These are phyloP conservation scores for Fagopyrum esculentum DNA, from an alignment of 148 eudicot genomes.

Conservation along the genomic window DNA sequence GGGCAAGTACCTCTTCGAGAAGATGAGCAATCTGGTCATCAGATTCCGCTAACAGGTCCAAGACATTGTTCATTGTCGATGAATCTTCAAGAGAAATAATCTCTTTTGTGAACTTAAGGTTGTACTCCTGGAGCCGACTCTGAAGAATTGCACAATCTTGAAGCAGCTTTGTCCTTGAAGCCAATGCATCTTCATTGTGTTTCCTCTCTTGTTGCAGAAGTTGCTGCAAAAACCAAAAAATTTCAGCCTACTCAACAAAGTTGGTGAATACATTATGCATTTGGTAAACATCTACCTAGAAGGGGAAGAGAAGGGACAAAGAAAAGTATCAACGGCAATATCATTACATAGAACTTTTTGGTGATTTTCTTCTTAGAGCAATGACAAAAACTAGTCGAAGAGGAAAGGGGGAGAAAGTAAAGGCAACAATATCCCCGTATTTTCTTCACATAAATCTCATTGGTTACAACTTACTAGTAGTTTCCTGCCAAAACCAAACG, in stretches of 20 bases:
- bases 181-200: slow-evolving; percentile 23
- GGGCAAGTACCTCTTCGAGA: slow-evolving; percentile 47
- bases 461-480: neutral
- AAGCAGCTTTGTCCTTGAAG: slow-evolving; percentile 51
- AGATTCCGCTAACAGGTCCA: slow-evolving; percentile 46
- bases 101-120: slow-evolving; percentile 31
- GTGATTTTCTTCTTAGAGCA: neutral
- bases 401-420: neutral
- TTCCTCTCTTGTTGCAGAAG: slow-evolving; percentile 48
- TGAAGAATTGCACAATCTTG: slow-evolving; percentile 62
- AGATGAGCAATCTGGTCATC: slow-evolving; percentile 52
- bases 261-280: neutral
- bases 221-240: slow-evolving; percentile 30
- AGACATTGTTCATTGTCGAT: slow-evolving; percentile 39
- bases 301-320: neutral
- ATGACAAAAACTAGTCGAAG: neutral
- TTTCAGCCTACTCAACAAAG: neutral
- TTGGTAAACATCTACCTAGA: neutral
- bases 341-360: too few species aligned
- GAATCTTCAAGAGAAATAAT: slow-evolving; percentile 37
- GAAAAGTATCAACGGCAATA: too few species aligned
- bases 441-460: neutral
- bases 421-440: neutral
- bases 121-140: slow-evolving; percentile 56
- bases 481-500: neutral